Base-by-base conservation (phyloP, 495 filamentous ascomycete genomes). In the Parachaetomium inaequale region DNA sequence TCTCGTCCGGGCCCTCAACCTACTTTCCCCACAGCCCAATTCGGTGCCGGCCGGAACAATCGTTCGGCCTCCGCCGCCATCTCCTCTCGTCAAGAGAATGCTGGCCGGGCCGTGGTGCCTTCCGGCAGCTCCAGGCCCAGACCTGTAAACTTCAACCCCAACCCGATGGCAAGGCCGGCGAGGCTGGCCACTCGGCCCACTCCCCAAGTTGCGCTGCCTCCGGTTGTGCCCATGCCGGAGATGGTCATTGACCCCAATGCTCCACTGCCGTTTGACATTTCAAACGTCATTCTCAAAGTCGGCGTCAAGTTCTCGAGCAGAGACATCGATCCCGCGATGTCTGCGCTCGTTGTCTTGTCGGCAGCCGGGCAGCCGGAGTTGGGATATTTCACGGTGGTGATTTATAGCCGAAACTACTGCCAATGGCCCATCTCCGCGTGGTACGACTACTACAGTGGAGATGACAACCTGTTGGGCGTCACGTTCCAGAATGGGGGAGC, bases 401-500 rank as follows among this genome's bases (percentile, higher is more conserved):
- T 61, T 0, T 26, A 32, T 10, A 40, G 29, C 19, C 40, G 19
- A 32, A 45, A 45, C 12, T 61, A 46, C 31, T 57, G 45, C 29
- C 26, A 61, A 19, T 65, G 52, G 52, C 15, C 63, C 8, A 58
- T 65, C 8, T 36, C 63, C 0, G 32, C 31, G 11, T 64, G 52
- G 42, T 23, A 56, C 25, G 57, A 61, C 26, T 64, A 55, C 42
- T 15, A 46, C 2, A 50, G 21, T 0, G 53, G 57, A 10, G 57
- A 31, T 15, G 55, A 53, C 34, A 21, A 52, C 25, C 34, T 21
- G 8, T 36, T 63, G 1, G 15, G 12, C 6, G 8, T 53, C 3
- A 23, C 5, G 10, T 63, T 57, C 15, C 17, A 28, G 26, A 28
- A 46, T 12, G 38, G 23, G 0, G 29, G 50, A 4, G 7, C 12